These are phyloP conservation scores for Naganishia antarctica DNA, from an alignment of 768 basidiomycete genomes.

Conservation along the genomic window DNA sequence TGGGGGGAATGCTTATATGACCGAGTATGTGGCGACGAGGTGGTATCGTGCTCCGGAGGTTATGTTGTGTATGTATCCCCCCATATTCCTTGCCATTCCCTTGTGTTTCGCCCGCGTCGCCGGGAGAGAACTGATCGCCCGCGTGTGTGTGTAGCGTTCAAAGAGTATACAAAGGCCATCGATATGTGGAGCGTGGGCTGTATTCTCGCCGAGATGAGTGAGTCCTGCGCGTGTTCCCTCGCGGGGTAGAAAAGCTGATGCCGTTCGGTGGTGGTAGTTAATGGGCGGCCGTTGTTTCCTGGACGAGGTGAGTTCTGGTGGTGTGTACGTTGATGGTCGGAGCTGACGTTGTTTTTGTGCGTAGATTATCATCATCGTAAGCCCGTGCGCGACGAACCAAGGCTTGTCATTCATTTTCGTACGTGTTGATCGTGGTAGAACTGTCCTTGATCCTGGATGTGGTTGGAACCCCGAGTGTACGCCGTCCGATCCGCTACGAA, in stretches of 20 bases:
- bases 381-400: neutral
- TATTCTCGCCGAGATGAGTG: slow-evolving; percentile 44
- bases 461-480: slow-evolving; percentile 59
- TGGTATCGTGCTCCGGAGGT: slow-evolving; percentile 58
- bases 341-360: neutral
- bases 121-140: neutral
- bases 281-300: slow-evolving; percentile 90
- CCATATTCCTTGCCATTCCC: too few relatives aligned
- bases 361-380: slow-evolving; percentile 67
- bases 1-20: slow-evolving; percentile 67
- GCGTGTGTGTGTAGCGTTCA: slow-evolving; percentile 39
- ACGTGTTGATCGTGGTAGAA: slow-evolving; percentile 45
- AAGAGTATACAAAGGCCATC: slow-evolving; percentile 55
- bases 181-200: slow-evolving; percentile 52
- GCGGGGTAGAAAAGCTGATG: slow-evolving; percentile 46
- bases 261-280: slow-evolving; percentile 77
- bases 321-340: neutral
- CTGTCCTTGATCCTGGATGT: slow-evolving; percentile 87
- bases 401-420: neutral
- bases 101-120: neutral
- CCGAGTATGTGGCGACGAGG: slow-evolving; percentile 90
- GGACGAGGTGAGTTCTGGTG: slow-evolving; percentile 73
- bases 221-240: slow-evolving; percentile 16
- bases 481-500: too few relatives aligned
- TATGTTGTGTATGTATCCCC: slow-evolving; percentile 50